phyloP scores from a whole-genome alignment of 192 early-diverging fungal species.

The Martensiomyces pterosporus region DNA sequence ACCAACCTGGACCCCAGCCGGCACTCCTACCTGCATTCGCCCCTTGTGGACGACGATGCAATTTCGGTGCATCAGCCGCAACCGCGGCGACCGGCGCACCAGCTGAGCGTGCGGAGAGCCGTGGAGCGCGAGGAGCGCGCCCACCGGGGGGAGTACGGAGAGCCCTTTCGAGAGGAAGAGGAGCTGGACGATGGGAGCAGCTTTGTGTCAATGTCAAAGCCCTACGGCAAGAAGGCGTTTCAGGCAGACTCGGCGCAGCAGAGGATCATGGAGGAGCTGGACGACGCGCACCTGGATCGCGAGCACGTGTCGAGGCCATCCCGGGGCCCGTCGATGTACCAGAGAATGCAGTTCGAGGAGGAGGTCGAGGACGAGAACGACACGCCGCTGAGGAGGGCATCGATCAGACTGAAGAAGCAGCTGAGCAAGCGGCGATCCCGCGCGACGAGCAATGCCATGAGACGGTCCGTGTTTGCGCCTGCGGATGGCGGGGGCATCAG shows the following conservation, averaged over 20 bases:
- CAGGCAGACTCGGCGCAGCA: slow-evolving; percentile 12
- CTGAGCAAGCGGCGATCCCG: slow-evolving; percentile 48
- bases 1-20: slow-evolving; percentile 14
- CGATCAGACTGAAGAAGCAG: slow-evolving; percentile 31
- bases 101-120: slow-evolving; percentile 37
- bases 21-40: slow-evolving; percentile 45
- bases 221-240: slow-evolving; percentile 17
- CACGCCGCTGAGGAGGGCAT: slow-evolving; percentile 38
- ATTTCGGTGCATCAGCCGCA: slow-evolving; percentile 30
- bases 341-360: slow-evolving; percentile 47
- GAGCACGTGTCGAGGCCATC: slow-evolving; percentile 43
- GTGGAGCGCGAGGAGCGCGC: slow-evolving; percentile 30
- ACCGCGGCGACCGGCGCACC: slow-evolving; percentile 32
- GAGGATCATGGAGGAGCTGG: slow-evolving; percentile 42
- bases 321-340: slow-evolving; percentile 45
- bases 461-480: slow-evolving; percentile 21
- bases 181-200: slow-evolving; percentile 25
- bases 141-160: slow-evolving; percentile 26
- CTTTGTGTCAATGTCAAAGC: slow-evolving; percentile 29
- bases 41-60: slow-evolving; percentile 40
- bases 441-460: slow-evolving; percentile 18
- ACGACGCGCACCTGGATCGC: slow-evolving; percentile 42
- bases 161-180: slow-evolving; percentile 23
- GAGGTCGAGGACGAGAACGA: slow-evolving; percentile 36
- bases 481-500: too few species aligned